Conservation (phyloP, 176 grass and related monocot species). For the Oryza australiensis region DNA sequence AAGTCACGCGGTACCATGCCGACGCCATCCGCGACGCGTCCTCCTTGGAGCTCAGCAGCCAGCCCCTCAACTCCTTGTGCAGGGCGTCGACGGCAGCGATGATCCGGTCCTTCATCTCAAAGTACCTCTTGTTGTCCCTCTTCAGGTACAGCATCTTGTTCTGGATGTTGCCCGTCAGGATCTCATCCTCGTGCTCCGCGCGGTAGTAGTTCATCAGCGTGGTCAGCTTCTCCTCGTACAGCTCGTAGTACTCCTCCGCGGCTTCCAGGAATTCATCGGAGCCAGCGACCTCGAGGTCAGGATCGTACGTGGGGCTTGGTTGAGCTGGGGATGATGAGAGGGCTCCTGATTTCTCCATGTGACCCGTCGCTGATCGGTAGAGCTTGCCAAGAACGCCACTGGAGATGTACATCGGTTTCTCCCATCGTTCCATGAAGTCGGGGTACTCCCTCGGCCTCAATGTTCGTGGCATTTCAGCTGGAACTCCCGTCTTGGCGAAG, state of each 20-base stretch:
- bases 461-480: conserved; percentile 68
- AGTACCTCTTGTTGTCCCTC: conserved; percentile 74
- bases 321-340: not conserved
- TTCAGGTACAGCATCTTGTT: conserved; percentile 70
- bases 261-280: conserved; percentile 56
- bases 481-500: conserved; percentile 85
- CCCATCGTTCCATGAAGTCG: conserved; percentile 89
- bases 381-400: conserved; percentile 70
- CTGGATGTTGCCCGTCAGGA: conserved; percentile 85
- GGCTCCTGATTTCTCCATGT: conserved; percentile 17
- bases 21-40: conserved; percentile 65
- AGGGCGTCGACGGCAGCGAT: conserved; percentile 53
- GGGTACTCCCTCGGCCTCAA: conserved; percentile 75
- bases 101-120: conserved; percentile 95
- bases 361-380: conserved; percentile 42
- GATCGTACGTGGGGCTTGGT: conserved; percentile 39
- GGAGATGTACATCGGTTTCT: conserved; percentile 64
- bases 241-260: conserved; percentile 56
- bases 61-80: conserved; percentile 54
- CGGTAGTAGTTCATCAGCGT: conserved; percentile 74
- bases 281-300: conserved; percentile 62
- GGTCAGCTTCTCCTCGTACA: conserved; percentile 69
- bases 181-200: conserved; percentile 78
- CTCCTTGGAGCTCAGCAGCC: conserved; percentile 45
- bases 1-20: conserved; percentile 84